phyloP scores from a whole-genome alignment of 805 yeast species.

The Teunomyces lycoperdinae region DNA sequence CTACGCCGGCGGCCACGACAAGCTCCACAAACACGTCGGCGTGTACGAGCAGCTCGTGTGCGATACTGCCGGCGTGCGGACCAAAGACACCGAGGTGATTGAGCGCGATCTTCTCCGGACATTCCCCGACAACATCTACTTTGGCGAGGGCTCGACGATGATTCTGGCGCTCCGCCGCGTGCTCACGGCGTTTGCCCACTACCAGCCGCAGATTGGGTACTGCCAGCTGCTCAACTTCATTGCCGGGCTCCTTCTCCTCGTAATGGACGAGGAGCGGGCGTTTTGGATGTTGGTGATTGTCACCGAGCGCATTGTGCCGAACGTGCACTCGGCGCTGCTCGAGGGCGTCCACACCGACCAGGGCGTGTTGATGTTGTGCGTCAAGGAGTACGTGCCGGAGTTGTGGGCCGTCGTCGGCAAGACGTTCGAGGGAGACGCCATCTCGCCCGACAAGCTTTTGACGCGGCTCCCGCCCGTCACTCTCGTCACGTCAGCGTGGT shows the following conservation, averaged over 20 bases:
- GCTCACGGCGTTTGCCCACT: conserved; percentile 75
- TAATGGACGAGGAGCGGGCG: conserved; percentile 84
- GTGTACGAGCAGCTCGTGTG: conserved; percentile 67
- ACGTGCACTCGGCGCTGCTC: conserved; percentile 82
- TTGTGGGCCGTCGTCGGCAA: conserved; percentile 61
- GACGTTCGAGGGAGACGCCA: conserved; percentile 37
- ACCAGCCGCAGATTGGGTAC: conserved; percentile 88
- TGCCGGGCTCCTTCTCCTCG: conserved; percentile 79
- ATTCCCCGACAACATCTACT: conserved; percentile 88
- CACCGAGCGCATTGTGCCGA: conserved; percentile 82
- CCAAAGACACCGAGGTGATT: conserved; percentile 83
- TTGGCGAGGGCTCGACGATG: conserved; percentile 42
- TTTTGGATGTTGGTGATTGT: conserved; percentile 96
- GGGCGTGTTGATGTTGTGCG: conserved; percentile 86
- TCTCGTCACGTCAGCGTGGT: conserved; percentile 95
- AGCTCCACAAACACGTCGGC: conserved; percentile 65
- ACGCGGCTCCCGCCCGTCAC: conserved; percentile 85
- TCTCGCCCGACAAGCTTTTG: conserved; percentile 52
- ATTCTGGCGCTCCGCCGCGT: conserved; percentile 59
- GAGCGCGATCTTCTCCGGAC: conserved; percentile 93
- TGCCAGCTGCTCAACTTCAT: conserved; percentile 93
- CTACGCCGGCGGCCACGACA: conserved; percentile 83
- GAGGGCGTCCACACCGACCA: conserved; percentile 96
- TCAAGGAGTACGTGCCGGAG: conserved; percentile 78
- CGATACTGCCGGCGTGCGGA: conserved; percentile 52